A percentile compares a stretch with the other conserved stretches of the same genome.
Conservation (phyloP, 1,284 basidiomycete species). For the Trichosporon sp. region DNA sequence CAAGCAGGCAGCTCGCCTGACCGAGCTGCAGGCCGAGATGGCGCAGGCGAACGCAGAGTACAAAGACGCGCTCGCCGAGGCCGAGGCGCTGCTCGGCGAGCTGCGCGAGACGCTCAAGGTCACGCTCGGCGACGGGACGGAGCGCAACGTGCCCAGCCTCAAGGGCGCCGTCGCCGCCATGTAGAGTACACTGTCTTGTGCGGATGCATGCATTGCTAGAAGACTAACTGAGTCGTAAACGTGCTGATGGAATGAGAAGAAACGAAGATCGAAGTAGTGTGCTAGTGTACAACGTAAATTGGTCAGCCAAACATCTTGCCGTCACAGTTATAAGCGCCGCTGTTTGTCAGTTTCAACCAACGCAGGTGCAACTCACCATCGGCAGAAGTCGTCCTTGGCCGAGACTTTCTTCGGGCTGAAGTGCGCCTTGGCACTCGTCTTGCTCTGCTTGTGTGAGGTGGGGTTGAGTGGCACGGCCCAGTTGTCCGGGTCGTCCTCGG, state of each 20-base stretch:
- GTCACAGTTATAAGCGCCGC: conserved; percentile 27
- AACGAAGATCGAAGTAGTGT: background rate
- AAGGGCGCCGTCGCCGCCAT: background rate
- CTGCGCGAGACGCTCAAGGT: conserved; percentile 34
- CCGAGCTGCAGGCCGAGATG: conserved; percentile 42
- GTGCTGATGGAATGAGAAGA: background rate
- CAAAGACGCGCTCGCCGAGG: conserved; percentile 37
- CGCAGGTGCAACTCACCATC: background rate
- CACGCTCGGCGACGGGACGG: conserved; percentile 30
- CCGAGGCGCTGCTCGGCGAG: conserved; percentile 39
- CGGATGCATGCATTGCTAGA: background rate
- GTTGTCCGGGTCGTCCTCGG: conserved; percentile 9
- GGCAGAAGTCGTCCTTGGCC: conserved; percentile 7
- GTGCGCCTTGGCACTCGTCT: conserved; percentile 25
- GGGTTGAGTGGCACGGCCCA: background rate
- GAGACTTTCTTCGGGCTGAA: conserved; percentile 8
- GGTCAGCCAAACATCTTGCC: conserved; percentile 25
- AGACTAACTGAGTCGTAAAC: background rate
- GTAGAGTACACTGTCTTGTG: background rate
- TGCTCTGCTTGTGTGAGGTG: conserved; percentile 7
- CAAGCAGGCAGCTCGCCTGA: conserved; percentile 31
- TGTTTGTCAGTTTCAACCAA: background rate
- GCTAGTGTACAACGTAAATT: background rate
- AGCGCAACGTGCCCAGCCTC: conserved; percentile 15
- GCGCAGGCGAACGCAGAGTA: conserved; percentile 42